Evolutionary conservation across 306 rosid genomes (phyloP).

Genomic region (Argentina anserina): DNA sequence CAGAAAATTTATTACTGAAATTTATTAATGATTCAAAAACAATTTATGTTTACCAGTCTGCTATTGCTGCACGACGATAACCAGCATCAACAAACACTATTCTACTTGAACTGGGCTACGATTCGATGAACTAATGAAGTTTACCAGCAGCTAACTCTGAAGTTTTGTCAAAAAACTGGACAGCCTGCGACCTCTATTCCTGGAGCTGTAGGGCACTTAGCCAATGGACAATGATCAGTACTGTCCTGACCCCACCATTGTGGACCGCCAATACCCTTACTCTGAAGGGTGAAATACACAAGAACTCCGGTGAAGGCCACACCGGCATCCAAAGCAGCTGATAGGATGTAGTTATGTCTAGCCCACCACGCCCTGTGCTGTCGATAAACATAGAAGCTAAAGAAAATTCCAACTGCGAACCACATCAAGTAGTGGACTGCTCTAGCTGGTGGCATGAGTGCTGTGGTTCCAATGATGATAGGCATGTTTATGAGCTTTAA

Average conservation of each 20-base stretch:
- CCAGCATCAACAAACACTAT: slow-evolving; percentile 31
- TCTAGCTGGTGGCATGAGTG: slow-evolving; percentile 24
- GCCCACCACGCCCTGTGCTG: slow-evolving; percentile 54
- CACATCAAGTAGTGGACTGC: slow-evolving; percentile 30
- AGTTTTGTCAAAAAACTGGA: slow-evolving; percentile 48
- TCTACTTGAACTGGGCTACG: neutral
- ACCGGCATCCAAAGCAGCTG: slow-evolving; percentile 74
- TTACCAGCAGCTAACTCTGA: slow-evolving; percentile 3
- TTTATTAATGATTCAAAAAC: too few species aligned
- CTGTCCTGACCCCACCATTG: slow-evolving; percentile 55
- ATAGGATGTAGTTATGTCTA: slow-evolving; percentile 63
- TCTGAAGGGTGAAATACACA: slow-evolving; percentile 58
- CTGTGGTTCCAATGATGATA: slow-evolving; percentile 24
- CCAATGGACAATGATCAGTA: slow-evolving; percentile 53
- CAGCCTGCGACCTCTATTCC: slow-evolving; percentile 45
- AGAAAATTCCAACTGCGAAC: slow-evolving; percentile 37
- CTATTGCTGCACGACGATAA: neutral
- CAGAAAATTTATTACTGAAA: neutral
- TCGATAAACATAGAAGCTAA: slow-evolving; percentile 30
- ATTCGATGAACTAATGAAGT: neutral
- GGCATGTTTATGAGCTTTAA: slow-evolving; percentile 29
- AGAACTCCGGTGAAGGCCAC: slow-evolving; percentile 57
- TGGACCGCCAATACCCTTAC: slow-evolving; percentile 32
- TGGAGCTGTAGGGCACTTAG: slow-evolving; percentile 52
- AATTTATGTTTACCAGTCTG: neutral